Conservation (phyloP, 805 yeast species). For the Schwanniomyces vanrijiae region DNA sequence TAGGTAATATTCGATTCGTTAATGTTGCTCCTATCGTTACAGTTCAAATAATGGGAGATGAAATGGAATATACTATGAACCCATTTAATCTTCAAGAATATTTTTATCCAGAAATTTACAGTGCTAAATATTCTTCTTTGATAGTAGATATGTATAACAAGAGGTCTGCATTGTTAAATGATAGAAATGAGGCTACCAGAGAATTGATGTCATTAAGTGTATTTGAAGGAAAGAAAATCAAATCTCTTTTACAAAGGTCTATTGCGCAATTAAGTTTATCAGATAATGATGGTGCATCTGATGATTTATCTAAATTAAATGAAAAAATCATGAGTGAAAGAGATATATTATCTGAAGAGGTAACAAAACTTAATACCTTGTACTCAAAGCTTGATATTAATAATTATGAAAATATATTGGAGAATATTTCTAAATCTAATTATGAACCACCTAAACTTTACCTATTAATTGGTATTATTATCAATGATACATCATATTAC, state of each 20-base stretch:
- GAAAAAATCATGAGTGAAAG: conserved; percentile 17
- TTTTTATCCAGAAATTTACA: conserved; percentile 37
- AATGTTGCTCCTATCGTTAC: conserved; percentile 32
- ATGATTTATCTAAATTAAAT: conserved; percentile 16
- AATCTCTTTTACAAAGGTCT: conserved; percentile 22
- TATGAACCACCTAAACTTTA: conserved; percentile 18
- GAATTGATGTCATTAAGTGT: conserved; percentile 32
- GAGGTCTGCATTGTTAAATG: conserved; percentile 12
- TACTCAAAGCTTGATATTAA: conserved; percentile 17
- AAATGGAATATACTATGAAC: conserved; percentile 11
- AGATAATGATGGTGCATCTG: conserved; percentile 13
- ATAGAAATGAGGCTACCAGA: conserved; percentile 19
- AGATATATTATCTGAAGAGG: conserved; percentile 14
- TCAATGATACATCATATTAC: conserved; percentile 30
- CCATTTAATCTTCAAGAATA: conserved; percentile 29
- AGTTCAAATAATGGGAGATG: conserved; percentile 28
- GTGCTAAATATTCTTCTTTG: conserved; percentile 18
- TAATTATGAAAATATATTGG: conserved; percentile 18
- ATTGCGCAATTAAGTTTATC: conserved; percentile 14
- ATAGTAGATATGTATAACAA: conserved; percentile 18
- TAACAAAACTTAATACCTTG: conserved; percentile 16
- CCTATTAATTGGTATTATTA: conserved; percentile 27
- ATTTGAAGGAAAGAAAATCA: conserved; percentile 41
- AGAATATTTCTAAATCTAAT: conserved; percentile 9
- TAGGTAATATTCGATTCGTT: conserved; percentile 28